Conservation (phyloP, 169 alveolate species). For the Babesia ovis region DNA sequence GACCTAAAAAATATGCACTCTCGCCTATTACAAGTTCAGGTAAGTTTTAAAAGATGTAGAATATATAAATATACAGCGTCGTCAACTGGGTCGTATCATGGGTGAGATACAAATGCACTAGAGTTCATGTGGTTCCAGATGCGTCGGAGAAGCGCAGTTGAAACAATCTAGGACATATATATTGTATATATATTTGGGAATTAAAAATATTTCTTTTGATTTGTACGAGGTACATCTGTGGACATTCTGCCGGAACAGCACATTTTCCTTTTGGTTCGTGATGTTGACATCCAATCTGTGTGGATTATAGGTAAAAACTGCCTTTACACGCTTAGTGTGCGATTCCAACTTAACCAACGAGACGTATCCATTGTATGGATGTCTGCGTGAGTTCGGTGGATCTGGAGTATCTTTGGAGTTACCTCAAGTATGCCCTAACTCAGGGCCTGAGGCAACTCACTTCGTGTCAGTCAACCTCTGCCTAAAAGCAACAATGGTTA, state of each 20-base stretch:
- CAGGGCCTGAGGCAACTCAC: neutral
- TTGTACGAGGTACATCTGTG: neutral
- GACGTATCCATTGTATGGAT: constrained; percentile 7
- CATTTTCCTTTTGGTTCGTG: neutral
- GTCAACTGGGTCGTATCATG: constrained; percentile 21
- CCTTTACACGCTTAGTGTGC: neutral
- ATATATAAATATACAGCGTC: constrained; percentile 11
- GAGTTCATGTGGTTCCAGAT: constrained; percentile 7
- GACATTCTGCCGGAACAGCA: neutral
- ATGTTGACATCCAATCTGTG: neutral
- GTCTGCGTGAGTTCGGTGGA: neutral
- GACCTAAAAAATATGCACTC: constrained; percentile 8
- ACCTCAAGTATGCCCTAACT: neutral
- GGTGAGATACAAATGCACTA: neutral
- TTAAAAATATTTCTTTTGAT: neutral
- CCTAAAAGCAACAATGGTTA: neutral
- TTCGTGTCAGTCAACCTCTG: neutral
- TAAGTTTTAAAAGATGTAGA: neutral
- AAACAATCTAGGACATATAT: neutral
- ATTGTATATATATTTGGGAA: neutral
- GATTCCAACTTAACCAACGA: neutral
- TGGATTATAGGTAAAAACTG: neutral
- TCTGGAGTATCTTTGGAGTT: neutral
- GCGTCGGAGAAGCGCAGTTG: constrained; percentile 26
- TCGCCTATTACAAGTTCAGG: constrained; percentile 20